Evolutionary conservation across 495 filamentous ascomycete genomes (phyloP).

Genomic region (Aspergillus carlsbadensis): DNA sequence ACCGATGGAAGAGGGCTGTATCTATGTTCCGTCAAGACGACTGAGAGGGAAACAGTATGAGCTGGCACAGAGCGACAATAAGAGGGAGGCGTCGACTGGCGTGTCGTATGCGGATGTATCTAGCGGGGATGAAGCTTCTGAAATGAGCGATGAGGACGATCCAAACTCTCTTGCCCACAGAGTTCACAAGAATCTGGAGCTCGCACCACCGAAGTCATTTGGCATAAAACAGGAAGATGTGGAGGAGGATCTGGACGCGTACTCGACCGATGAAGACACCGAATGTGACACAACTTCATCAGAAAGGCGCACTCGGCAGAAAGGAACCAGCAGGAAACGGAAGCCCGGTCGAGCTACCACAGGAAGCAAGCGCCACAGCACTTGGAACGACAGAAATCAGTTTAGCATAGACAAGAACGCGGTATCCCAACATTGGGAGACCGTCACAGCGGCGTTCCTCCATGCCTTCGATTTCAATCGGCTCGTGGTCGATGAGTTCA

Average conservation of each 20-base stretch:
- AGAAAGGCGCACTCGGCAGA: not conserved
- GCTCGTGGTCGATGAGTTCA: constrained; percentile 68
- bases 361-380: constrained; percentile 6
- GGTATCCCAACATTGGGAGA: constrained; percentile 14
- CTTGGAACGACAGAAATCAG: constrained; percentile 23
- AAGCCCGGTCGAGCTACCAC: not conserved
- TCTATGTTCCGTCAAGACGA: constrained; percentile 34
- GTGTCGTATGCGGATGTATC: constrained; percentile 18
- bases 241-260: not conserved
- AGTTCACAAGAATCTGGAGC: constrained; percentile 6
- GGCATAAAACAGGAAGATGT: not conserved
- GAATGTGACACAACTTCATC: not conserved
- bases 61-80: not conserved
- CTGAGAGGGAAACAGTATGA: constrained; percentile 27
- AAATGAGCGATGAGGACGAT: constrained; percentile 10
- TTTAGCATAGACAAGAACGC: constrained; percentile 25
- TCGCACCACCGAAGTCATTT: not conserved
- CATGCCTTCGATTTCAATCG: constrained; percentile 63
- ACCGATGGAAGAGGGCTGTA: constrained; percentile 18
- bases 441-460: constrained; percentile 38
- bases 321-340: not conserved
- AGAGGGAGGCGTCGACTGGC: not conserved
- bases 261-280: not conserved
- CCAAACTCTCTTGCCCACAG: constrained; percentile 4
- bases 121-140: constrained; percentile 14